Base-by-base conservation (phyloP, 768 basidiomycete genomes). In the Leccinum broughii region DNA sequence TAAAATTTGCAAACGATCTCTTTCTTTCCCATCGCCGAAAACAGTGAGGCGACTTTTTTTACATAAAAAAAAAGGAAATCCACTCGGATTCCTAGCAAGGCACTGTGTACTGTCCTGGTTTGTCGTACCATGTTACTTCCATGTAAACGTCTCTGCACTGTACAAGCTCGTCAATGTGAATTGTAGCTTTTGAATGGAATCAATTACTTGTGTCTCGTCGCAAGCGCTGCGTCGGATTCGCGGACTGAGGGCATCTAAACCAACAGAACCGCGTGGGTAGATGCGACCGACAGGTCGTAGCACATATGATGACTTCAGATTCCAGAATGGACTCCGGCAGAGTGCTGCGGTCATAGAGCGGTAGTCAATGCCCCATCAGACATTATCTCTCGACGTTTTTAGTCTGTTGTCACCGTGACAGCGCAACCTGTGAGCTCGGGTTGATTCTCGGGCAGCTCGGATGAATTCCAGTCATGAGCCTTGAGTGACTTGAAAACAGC, bases 1-100 rank as follows among this genome's bases (percentile, higher is more conserved):
- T n/a, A n/a, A 15, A 64, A 57, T 11, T 39, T 15, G 17, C 50
- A 24, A 35, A 54, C 17, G 61, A 55, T 37, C 24, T 55, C 41
- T 51, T 34, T 44, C 9, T 44, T 44, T 44, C n/a, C 41, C 44
- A 41, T 41, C 39, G 17, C 39, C 17, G 9, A 41, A 41, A n/a
- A 10, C 15, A 41, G 39, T n/a, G 39, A 41, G 8, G 39, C 8
- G 39, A n/a, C 17, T 6, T n/a, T 44, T 41, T 35, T 35, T 35
- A 28, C 2, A 6, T 35, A 32, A 35, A 44, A n/a, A 44, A 44
- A 44, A 20, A 44, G 41, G 41, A n/a, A 44, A 4, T 20, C 44
- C 10, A 44, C 44, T 44, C n/a, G 44, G n/a, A 44, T 44, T 44
- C n/a, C 41, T 44, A 20, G 41, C n/a, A 20, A 20, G 1, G 41